These are phyloP conservation scores for Rhizomucor pusillus DNA, from an alignment of 371 early-diverging fungal genomes.

Conservation along the genomic window DNA sequence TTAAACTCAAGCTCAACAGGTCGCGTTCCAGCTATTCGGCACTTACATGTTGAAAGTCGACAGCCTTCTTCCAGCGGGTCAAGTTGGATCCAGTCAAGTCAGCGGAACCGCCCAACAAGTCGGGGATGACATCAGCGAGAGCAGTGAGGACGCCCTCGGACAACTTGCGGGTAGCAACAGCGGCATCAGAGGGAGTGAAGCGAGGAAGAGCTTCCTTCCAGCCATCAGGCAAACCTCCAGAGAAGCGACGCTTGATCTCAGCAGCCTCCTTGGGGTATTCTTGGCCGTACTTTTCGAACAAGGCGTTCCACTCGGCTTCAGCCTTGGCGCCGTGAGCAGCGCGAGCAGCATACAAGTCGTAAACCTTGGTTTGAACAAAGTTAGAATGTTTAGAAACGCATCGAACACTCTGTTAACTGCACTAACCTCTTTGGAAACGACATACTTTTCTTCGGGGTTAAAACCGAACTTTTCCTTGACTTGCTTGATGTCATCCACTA, in stretches of 20 bases:
- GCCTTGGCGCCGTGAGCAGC: conserved; percentile 53
- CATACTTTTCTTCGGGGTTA: conserved; percentile 67
- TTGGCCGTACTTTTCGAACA: conserved; percentile 57
- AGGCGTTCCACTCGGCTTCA: conserved; percentile 70
- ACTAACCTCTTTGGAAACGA: conserved; percentile 49
- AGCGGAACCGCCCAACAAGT: conserved; percentile 94
- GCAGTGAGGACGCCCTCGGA: conserved; percentile 80
- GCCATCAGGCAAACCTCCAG: conserved; percentile 66
- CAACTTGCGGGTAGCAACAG: conserved; percentile 83
- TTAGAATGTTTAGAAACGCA: background rate
- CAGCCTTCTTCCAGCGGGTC: conserved; percentile 87
- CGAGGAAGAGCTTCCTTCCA: conserved; percentile 69
- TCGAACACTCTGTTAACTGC: conserved; percentile 1
- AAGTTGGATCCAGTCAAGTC: conserved; percentile 95
- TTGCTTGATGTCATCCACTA: conserved; percentile 78
- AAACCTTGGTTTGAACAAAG: conserved; percentile 29
- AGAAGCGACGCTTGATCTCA: conserved; percentile 75
- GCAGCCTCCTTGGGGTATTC: conserved; percentile 60
- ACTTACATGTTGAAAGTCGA: conserved; percentile 83
- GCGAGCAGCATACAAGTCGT: conserved; percentile 60
- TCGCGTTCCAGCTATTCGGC: background rate
- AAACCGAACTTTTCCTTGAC: conserved; percentile 86
- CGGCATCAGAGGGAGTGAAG: conserved; percentile 70
- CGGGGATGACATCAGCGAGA: conserved; percentile 71
- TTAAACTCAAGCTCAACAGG: background rate